Conservation (phyloP, 2,329 filamentous ascomycete species). For the Hypoxylon sp. region DNA sequence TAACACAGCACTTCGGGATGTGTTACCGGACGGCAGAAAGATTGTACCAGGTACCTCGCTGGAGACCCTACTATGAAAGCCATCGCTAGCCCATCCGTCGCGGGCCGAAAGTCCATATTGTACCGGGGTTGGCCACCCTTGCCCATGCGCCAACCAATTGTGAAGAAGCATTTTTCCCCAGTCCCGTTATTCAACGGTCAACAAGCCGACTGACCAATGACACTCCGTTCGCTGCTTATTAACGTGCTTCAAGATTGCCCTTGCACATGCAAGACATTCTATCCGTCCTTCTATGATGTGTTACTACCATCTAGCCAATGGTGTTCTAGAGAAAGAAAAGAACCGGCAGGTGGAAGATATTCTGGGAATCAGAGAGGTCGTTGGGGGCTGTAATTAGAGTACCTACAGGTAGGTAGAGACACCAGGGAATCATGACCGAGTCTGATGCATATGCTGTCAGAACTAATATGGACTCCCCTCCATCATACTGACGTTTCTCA, state of each 20-base stretch:
- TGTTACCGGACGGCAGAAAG: constrained; percentile 47
- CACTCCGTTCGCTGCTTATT: constrained; percentile 18
- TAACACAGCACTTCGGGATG: constrained; percentile 48
- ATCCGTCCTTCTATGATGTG: constrained; percentile 14
- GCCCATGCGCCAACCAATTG: constrained; percentile 47
- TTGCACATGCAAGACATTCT: constrained; percentile 42
- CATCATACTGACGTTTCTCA: constrained; percentile 21
- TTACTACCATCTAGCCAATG: constrained; percentile 17
- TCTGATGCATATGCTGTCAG: constrained; percentile 8
- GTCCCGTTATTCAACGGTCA: constrained; percentile 38
- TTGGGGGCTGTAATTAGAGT: constrained; percentile 21
- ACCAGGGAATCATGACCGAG: constrained; percentile 16
- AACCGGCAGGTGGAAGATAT: constrained; percentile 9
- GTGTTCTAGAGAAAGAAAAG: constrained; percentile 9
- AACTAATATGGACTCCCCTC: constrained; percentile 5
- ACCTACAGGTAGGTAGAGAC: too few species aligned
- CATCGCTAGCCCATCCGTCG: constrained; percentile 42
- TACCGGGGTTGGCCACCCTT: constrained; percentile 43
- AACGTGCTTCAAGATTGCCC: constrained; percentile 29
- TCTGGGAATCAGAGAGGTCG: constrained; percentile 10
- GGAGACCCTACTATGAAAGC: neutral
- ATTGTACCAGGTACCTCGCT: constrained; percentile 29
- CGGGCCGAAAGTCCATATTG: constrained; percentile 58
- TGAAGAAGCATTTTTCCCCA: constrained; percentile 39
- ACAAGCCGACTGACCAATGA: constrained; percentile 39